Evolutionary conservation across 768 basidiomycete species (phyloP), one percentile per base, ranked within the genome.

Genomic region (Tricholoma matsutake): DNA sequence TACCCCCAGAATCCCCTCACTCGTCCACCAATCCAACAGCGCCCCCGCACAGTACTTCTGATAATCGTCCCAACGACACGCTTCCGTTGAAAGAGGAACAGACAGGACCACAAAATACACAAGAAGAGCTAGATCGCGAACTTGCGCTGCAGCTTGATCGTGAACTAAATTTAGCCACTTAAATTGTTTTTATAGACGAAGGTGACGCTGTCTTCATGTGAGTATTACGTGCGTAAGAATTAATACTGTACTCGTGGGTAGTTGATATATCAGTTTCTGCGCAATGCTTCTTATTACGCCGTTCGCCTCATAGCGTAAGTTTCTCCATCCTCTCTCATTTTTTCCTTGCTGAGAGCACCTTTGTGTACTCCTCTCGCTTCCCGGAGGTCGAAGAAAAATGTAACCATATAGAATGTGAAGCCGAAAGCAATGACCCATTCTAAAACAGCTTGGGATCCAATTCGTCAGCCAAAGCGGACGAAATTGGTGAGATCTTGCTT

Each of bases 401-500:
- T 87, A 60, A 90, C 75, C 41, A 91, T 74, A 71, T 89, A 92
- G 64, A 89, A 80, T 5, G 86, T 86, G 71, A 86, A 91, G 7
- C 88, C 84, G 57, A 92, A 86, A 3, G 82, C 81, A 54, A 93
- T 89, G 0, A 72, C 67, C 91, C 91, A 93, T 71, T 93, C 91
- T 6, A 92, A 66, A 58, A 91, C 71, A n/a, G 80, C 88, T 85
- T 59, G 6, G 55, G 29, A 56, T 28, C 11, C 11, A 35, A 34
- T 31, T 22, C 14, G 58, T 61, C 39, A 59, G 59, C 43, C 22
- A 9, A 52, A 34, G 14, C n/a, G n/a, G n/a, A 10, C n/a, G 0
- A 14, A 11, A 11, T 22, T 25, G 6, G 6, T 5, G 6, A 28
- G 14, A 39, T 34, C 16, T 28, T 47, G 63, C 76, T 41, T 66